These are phyloP conservation scores for Kalanchoe fedtschenkoi DNA, from an alignment of 164 flowering plant species.

Conservation along the genomic window DNA sequence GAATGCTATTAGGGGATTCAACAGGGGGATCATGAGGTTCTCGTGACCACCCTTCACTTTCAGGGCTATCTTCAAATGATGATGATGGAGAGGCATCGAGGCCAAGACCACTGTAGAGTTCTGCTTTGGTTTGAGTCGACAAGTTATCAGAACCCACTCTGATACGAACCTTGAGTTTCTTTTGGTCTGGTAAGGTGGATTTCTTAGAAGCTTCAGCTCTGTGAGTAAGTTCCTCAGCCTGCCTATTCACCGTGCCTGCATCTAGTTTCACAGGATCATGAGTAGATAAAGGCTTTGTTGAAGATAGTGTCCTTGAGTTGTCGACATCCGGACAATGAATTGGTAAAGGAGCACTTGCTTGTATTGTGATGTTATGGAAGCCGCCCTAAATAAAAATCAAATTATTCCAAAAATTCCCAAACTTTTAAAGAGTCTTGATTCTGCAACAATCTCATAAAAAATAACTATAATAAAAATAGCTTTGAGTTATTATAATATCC, in stretches of 20 bases:
- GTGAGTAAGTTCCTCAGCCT: constrained; percentile 19
- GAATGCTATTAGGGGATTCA: constrained; percentile 53
- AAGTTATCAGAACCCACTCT: constrained; percentile 64
- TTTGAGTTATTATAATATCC: background rate
- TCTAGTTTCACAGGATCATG: constrained; percentile 19
- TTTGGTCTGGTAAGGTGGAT: constrained; percentile 33
- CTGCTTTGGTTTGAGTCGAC: constrained; percentile 53
- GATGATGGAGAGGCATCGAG: constrained; percentile 61
- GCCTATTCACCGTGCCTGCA: constrained; percentile 8
- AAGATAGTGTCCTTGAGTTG: constrained; percentile 11
- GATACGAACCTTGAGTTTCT: constrained; percentile 63
- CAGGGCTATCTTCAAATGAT: constrained; percentile 44
- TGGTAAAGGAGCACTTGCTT: constrained; percentile 20
- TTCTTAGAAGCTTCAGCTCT: constrained; percentile 23
- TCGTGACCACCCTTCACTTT: constrained; percentile 34
- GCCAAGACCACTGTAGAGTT: constrained; percentile 72
- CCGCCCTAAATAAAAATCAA: constrained; percentile 22
- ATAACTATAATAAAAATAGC: background rate
- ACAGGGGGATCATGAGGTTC: constrained; percentile 16
- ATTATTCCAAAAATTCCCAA: constrained; percentile 1
- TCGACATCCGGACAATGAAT: constrained; percentile 21
- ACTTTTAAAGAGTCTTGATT: constrained; percentile 3
- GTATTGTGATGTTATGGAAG: constrained; percentile 16
- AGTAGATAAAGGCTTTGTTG: constrained; percentile 10
- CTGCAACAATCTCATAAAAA: constrained; percentile 1